These are phyloP conservation scores for Blastobotrys serpentis DNA, from an alignment of 1,139 yeast genomes.

Conservation along the genomic window DNA sequence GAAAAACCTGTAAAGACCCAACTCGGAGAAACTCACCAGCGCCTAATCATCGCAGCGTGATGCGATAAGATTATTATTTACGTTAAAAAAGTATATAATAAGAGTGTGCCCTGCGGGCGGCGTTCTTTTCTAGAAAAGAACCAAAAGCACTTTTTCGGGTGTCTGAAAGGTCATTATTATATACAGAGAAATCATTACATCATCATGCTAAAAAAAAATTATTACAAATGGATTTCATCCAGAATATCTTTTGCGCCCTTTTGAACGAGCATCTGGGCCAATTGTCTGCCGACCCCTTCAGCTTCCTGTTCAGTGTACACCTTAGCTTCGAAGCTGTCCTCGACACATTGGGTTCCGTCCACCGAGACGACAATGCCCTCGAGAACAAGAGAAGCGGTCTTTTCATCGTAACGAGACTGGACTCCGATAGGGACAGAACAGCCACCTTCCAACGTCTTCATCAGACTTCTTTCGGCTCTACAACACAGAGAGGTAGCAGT, in stretches of 20 bases:
- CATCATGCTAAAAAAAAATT: slow-evolving; percentile 7
- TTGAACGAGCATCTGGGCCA: slow-evolving; percentile 66
- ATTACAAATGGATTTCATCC: slow-evolving; percentile 72
- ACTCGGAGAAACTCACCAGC: neutral
- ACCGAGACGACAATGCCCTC: slow-evolving; percentile 77
- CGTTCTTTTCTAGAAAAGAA: no score
- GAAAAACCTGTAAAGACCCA: neutral
- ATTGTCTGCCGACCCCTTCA: slow-evolving; percentile 60
- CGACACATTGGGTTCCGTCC: slow-evolving; percentile 72
- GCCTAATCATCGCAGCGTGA: neutral
- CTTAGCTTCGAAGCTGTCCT: slow-evolving; percentile 44
- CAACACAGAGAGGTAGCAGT: slow-evolving; percentile 70
- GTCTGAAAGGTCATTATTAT: slow-evolving; percentile 11
- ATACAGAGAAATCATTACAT: slow-evolving; percentile 4
- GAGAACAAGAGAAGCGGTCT: slow-evolving; percentile 48
- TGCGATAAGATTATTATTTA: no score
- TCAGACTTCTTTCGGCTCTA: slow-evolving; percentile 82
- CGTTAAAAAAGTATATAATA: no score
- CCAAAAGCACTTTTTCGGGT: no score
- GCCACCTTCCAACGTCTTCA: slow-evolving; percentile 93
- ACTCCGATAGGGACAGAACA: slow-evolving; percentile 98
- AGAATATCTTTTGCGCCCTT: slow-evolving; percentile 83
- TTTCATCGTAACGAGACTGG: slow-evolving; percentile 53
- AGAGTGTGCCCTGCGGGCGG: no score
- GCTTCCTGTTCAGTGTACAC: slow-evolving; percentile 60